A percentile compares a stretch with the other conserved stretches of the same genome.
Conservation (phyloP, 2,329 filamentous ascomycete species). For the Pseudopithomyces maydicus region DNA sequence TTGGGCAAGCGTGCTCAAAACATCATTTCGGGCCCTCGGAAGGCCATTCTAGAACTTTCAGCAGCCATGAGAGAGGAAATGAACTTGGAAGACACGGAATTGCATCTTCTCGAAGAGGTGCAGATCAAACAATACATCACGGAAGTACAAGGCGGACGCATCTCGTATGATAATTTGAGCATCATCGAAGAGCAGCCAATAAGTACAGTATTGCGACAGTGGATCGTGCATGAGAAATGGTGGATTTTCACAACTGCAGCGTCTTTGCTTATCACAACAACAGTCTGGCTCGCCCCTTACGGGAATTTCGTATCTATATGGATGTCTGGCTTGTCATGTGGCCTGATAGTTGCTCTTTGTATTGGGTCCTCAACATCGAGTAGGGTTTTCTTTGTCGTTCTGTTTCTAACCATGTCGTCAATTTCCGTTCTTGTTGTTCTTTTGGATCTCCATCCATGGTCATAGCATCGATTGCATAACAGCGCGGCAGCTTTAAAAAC, state of each 20-base stretch:
- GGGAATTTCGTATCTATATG: background rate
- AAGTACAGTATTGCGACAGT: background rate
- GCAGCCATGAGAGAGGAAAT: conserved; percentile 17
- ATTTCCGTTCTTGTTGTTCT: too few relatives aligned
- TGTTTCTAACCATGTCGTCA: too few relatives aligned
- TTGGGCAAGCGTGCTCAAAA: conserved; percentile 10
- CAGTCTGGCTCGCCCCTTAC: background rate
- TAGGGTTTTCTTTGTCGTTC: background rate
- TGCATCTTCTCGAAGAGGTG: background rate
- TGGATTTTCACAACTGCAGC: background rate
- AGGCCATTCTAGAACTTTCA: conserved; percentile 28
- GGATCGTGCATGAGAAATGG: background rate
- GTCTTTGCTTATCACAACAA: background rate
- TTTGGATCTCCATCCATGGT: too few relatives aligned
- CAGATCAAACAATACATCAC: background rate
- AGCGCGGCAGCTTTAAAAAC: too few relatives aligned
- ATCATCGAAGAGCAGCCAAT: background rate
- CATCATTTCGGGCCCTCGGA: conserved; percentile 20
- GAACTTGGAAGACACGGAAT: background rate
- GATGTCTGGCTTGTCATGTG: background rate
- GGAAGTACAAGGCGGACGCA: background rate
- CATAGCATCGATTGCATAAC: too few relatives aligned
- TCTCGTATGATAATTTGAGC: background rate
- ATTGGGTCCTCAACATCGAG: background rate
- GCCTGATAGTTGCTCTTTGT: background rate